Conservation (phyloP, 306 rosid genomes). For the Citrullus mucosospermus region DNA sequence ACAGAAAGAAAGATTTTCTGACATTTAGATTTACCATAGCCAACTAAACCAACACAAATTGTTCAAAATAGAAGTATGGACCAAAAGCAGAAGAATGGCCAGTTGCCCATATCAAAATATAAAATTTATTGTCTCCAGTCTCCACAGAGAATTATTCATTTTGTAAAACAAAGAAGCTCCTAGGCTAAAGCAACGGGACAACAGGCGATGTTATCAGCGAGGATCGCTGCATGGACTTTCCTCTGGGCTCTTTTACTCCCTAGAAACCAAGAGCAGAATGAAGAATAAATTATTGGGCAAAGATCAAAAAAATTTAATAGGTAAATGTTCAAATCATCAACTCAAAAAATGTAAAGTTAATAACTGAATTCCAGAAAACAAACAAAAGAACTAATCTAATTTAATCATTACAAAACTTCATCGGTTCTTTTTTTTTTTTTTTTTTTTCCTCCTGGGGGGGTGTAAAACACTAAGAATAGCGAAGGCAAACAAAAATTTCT, state of each 20-base stretch:
- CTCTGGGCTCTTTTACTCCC: no score
- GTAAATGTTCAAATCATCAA: neutral
- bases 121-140: no score
- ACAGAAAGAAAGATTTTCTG: neutral
- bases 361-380: neutral
- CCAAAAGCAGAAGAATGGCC: neutral
- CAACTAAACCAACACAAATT: neutral
- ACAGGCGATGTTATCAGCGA: no score
- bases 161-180: neutral
- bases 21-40: neutral
- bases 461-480: neutral
- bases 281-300: neutral
- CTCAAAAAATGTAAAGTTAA: neutral
- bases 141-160: neutral
- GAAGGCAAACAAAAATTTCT: neutral
- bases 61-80: neutral
- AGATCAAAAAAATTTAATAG: neutral
- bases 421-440: neutral
- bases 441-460: no score
- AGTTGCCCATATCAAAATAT: neutral
- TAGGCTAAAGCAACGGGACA: no score
- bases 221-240: no score
- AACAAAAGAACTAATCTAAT: neutral
- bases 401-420: neutral
- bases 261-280: neutral